Conservation (phyloP, 2,329 filamentous ascomycete genomes). For the Xylariaceae sp. region DNA sequence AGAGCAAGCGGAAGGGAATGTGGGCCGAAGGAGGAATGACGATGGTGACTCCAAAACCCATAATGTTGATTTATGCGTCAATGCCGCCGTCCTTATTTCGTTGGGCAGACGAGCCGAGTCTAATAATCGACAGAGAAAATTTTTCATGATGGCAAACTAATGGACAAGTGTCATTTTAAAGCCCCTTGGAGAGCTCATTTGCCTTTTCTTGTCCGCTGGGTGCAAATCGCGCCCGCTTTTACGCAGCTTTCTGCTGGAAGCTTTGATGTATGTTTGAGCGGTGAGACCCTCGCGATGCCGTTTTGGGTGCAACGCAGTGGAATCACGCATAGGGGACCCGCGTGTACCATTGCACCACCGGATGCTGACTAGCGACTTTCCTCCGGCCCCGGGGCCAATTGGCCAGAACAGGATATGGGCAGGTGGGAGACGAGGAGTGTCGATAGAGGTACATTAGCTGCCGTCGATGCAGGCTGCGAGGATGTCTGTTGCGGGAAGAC, state of each 20-base stretch:
- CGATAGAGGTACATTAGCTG: constrained; percentile 29
- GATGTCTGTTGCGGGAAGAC: constrained; percentile 29
- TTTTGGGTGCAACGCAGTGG: constrained; percentile 34
- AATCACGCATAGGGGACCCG: constrained; percentile 35
- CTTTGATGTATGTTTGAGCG: constrained; percentile 33
- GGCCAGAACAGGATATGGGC: constrained; percentile 10
- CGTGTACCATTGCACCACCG: constrained; percentile 20
- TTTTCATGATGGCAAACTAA: constrained; percentile 23
- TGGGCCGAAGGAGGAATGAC: neutral
- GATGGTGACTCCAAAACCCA: constrained; percentile 10
- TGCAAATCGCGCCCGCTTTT: constrained; percentile 24
- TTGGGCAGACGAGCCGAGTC: constrained; percentile 7
- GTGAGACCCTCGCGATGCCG: constrained; percentile 38
- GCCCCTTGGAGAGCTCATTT: constrained; percentile 7
- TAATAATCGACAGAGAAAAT: constrained; percentile 17
- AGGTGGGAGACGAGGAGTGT: constrained; percentile 7
- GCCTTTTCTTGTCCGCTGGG: constrained; percentile 25
- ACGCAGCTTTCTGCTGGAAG: constrained; percentile 25
- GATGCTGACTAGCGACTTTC: neutral
- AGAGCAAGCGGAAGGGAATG: neutral
- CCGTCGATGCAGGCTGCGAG: constrained; percentile 28
- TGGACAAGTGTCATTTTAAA: constrained; percentile 1
- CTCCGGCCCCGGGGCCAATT: constrained; percentile 1
- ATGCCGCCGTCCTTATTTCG: constrained; percentile 1
- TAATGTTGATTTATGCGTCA: constrained; percentile 16